These are phyloP conservation scores for Zymoseptoria brevis DNA, from an alignment of 2,329 filamentous ascomycete species.

Conservation along the genomic window DNA sequence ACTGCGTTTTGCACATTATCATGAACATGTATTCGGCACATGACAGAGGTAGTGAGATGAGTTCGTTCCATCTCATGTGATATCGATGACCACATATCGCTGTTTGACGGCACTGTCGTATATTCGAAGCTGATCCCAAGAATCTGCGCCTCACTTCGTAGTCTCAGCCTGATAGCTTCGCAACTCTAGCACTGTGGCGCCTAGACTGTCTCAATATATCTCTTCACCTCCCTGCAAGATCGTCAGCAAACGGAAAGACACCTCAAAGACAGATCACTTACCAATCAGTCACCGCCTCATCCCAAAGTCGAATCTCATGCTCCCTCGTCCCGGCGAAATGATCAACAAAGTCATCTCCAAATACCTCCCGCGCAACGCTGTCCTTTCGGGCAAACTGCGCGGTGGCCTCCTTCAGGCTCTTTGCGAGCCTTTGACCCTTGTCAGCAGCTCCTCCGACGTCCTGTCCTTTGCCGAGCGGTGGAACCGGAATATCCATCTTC, in stretches of 20 bases:
- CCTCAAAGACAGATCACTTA: constrained; percentile 41
- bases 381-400: constrained; percentile 65
- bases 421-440: constrained; percentile 69
- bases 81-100: background rate
- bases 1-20: background rate
- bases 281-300: constrained; percentile 96
- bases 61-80: background rate
- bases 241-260: constrained; percentile 7
- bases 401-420: constrained; percentile 77
- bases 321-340: constrained; percentile 88
- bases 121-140: no score
- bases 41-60: background rate
- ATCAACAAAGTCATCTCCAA: constrained; percentile 92
- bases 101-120: background rate
- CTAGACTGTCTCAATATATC: constrained; percentile 34
- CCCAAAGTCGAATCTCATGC: constrained; percentile 84
- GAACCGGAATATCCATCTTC: constrained; percentile 73
- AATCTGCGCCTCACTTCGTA: background rate
- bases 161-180: background rate
- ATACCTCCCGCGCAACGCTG: constrained; percentile 85
- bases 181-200: background rate
- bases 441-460: constrained; percentile 67
- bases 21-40: background rate
- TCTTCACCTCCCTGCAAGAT: constrained; percentile 28
- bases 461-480: constrained; percentile 77